Evolutionary conservation across 1,139 yeast species (phyloP).

Genomic region (Candida mesenterica): DNA sequence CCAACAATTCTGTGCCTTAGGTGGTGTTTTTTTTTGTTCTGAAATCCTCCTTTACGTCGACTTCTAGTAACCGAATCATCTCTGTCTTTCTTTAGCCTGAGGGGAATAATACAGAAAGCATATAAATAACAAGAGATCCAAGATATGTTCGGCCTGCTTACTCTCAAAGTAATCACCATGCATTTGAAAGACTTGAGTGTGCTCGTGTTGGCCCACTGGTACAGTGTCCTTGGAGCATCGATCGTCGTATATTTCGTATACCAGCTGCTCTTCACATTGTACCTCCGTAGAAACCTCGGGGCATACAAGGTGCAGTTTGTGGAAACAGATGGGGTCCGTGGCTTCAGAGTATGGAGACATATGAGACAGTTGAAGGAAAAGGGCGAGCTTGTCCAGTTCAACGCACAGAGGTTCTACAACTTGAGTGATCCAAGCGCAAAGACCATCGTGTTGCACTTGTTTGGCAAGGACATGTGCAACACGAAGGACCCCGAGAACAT

Average conservation of each 20-base stretch:
- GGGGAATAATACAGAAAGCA: too few species aligned
- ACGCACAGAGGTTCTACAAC: constrained; percentile 3
- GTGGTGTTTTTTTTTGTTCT: too few species aligned
- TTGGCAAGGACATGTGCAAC: constrained; percentile 13
- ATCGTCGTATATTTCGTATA: constrained; percentile 4
- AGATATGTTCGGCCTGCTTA: too few species aligned
- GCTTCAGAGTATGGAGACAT: constrained; percentile 10
- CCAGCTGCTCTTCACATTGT: background rate
- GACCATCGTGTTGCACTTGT: constrained; percentile 37
- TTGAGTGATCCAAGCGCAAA: constrained; percentile 3
- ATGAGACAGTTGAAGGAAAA: constrained; percentile 8
- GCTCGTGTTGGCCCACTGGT: background rate
- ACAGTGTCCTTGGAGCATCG: background rate
- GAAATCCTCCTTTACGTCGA: too few species aligned
- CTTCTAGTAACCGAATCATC: too few species aligned
- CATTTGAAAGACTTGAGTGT: too few species aligned
- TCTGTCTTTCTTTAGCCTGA: too few species aligned
- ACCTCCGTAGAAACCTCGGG: constrained; percentile 7
- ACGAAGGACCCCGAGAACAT: constrained; percentile 28
- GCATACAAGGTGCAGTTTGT: constrained; percentile 1
- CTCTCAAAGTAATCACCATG: too few species aligned
- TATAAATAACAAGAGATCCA: too few species aligned
- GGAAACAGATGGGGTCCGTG: constrained; percentile 9
- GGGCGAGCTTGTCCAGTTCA: constrained; percentile 13
- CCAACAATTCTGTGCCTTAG: too few species aligned